Conservation (phyloP, 768 basidiomycete genomes). For the Boletales sp. region DNA sequence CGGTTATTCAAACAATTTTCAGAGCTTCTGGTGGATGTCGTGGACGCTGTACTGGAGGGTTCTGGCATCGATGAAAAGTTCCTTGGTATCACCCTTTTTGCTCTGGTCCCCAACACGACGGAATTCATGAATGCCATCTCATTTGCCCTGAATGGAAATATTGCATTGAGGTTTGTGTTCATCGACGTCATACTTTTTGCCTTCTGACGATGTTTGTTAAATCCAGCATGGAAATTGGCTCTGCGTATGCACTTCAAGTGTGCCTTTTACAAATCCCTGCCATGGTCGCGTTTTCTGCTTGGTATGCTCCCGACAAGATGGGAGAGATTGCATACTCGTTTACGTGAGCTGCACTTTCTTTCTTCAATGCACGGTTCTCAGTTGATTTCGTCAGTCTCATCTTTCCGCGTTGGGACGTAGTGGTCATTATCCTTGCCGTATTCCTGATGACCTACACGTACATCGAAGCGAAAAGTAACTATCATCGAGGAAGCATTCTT, state of each 20-base stretch:
- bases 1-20: slow-evolving; percentile 8
- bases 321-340: slow-evolving; percentile 88
- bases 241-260: slow-evolving; percentile 97
- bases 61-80: slow-evolving; percentile 97
- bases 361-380: neutral
- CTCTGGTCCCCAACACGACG: slow-evolving; percentile 96
- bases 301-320: slow-evolving; percentile 84
- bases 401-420: slow-evolving; percentile 98
- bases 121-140: slow-evolving; percentile 99
- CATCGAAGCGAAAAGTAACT: slow-evolving; percentile 98
- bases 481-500: slow-evolving; percentile 94
- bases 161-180: slow-evolving; percentile 76
- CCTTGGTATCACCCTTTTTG: slow-evolving; percentile 93
- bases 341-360: slow-evolving; percentile 58
- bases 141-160: slow-evolving; percentile 95
- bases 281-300: slow-evolving; percentile 98
- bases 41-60: slow-evolving; percentile 86
- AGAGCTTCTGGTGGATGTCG: slow-evolving; percentile 94
- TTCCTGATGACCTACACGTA: slow-evolving; percentile 99
- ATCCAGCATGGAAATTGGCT: slow-evolving; percentile 96
- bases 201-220: slow-evolving; percentile 1
- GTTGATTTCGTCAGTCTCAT: slow-evolving; percentile 60
- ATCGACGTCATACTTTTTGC: neutral
- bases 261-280: slow-evolving; percentile 97
- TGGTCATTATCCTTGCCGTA: slow-evolving; percentile 91